A percentile compares a stretch with the other conserved stretches of the same genome.
phyloP scores from a whole-genome alignment of 345 rosid genomes.

The Dipteronia dyeriana region DNA sequence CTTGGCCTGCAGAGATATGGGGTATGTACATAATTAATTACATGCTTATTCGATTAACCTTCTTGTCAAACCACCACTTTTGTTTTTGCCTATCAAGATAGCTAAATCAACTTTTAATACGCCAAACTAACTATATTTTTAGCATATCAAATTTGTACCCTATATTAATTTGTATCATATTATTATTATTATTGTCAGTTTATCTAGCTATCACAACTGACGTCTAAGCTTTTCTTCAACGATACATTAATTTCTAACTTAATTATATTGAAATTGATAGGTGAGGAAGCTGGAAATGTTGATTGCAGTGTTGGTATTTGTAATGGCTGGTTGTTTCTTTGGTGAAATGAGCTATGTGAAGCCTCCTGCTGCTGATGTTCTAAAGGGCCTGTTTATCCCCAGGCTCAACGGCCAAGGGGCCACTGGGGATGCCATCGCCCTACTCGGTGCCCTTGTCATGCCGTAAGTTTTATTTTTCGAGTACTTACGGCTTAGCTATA shows the following conservation, averaged over 20 bases:
- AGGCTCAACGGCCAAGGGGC: conserved; percentile 44
- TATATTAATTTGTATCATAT: not conserved
- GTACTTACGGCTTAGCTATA: no score
- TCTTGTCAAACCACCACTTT: not conserved
- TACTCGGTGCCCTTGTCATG: conserved; percentile 51
- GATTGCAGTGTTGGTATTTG: conserved; percentile 40
- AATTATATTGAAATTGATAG: conserved; percentile 17
- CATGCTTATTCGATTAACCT: no score
- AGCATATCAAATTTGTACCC: not conserved
- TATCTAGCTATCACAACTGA: not conserved
- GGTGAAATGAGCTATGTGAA: conserved; percentile 44
- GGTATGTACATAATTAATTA: conserved; percentile 24
- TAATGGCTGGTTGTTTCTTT: conserved; percentile 48
- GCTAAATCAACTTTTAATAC: not conserved
- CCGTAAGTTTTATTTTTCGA: conserved; percentile 34
- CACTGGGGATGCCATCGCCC: conserved; percentile 47
- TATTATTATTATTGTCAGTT: not conserved
- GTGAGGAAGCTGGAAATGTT: conserved; percentile 51
- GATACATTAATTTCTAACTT: no score
- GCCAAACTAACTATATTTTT: not conserved
- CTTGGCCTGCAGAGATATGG: conserved; percentile 69
- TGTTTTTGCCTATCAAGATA: no score
- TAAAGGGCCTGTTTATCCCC: conserved; percentile 52
- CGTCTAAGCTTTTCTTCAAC: not conserved
- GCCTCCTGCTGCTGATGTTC: conserved; percentile 44